These are phyloP conservation scores for thale cress (Arabidopsis thaliana) DNA, from an alignment of 345 rosid species.

Conservation along the genomic window DNA sequence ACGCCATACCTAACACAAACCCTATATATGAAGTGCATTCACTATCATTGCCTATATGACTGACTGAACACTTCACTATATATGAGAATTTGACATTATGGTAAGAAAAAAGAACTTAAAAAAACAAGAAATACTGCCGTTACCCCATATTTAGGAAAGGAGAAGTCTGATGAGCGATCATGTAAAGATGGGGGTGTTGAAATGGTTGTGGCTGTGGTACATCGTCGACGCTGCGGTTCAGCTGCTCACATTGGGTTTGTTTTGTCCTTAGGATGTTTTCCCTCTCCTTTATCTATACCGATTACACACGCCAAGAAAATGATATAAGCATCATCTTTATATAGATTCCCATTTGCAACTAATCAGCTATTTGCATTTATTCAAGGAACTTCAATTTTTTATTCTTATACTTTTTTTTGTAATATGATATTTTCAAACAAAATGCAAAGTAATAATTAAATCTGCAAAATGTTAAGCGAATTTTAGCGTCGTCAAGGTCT, in stretches of 20 bases:
- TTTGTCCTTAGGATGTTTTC: slow-evolving; percentile 52
- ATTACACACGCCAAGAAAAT: background rate
- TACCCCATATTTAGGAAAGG: slow-evolving; percentile 63
- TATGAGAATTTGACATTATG: background rate
- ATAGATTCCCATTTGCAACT: background rate
- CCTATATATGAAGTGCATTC: slow-evolving; percentile 13
- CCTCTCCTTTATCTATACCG: slow-evolving; percentile 57
- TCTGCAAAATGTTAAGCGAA: slow-evolving; percentile 6
- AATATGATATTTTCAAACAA: background rate
- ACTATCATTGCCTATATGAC: background rate
- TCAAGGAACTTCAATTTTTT: background rate
- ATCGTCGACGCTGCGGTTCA: slow-evolving; percentile 40
- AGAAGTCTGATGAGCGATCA: slow-evolving; percentile 49
- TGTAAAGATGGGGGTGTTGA: slow-evolving; percentile 47
- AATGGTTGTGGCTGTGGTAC: slow-evolving; percentile 51
- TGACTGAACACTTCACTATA: background rate
- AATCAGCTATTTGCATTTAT: background rate
- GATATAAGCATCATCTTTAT: background rate
- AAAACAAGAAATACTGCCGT: background rate
- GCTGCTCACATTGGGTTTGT: slow-evolving; percentile 57
- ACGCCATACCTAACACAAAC: slow-evolving; percentile 4
- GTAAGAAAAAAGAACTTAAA: background rate
- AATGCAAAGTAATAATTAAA: background rate
- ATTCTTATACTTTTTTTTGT: background rate
- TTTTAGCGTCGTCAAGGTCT: background rate